Conservation (phyloP, 2,329 filamentous ascomycete genomes). For the Claviceps sp. region DNA sequence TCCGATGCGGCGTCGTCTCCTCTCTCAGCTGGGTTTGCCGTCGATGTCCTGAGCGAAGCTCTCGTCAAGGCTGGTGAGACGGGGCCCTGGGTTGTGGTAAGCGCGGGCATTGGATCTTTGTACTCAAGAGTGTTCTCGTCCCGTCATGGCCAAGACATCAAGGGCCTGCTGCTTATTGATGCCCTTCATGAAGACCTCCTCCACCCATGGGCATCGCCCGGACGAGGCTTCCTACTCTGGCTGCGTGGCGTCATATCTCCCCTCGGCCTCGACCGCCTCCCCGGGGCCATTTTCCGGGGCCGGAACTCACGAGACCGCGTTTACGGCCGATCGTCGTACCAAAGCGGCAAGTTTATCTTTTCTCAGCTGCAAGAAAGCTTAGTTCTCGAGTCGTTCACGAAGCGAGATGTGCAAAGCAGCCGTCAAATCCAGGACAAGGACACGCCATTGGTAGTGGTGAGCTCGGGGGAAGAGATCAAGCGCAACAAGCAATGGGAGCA, state of each 20-base stretch:
- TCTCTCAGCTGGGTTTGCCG: constrained; percentile 84
- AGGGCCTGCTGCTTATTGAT: constrained; percentile 75
- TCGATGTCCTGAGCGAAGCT: constrained; percentile 77
- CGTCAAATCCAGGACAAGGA: constrained; percentile 65
- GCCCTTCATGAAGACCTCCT: constrained; percentile 81
- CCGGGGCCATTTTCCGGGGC: constrained; percentile 69
- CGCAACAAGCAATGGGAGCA: constrained; percentile 60
- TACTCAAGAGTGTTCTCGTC: constrained; percentile 87
- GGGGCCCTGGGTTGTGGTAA: constrained; percentile 80
- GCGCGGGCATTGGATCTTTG: constrained; percentile 74
- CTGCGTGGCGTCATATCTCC: constrained; percentile 74
- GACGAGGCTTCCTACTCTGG: constrained; percentile 77
- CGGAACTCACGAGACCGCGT: constrained; percentile 72
- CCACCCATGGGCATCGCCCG: constrained; percentile 48
- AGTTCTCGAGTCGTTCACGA: constrained; percentile 71
- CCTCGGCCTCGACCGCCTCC: constrained; percentile 67
- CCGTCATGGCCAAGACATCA: constrained; percentile 61
- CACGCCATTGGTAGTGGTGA: constrained; percentile 68
- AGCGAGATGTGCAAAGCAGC: constrained; percentile 67
- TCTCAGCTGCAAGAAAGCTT: constrained; percentile 86
- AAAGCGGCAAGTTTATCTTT: constrained; percentile 74
- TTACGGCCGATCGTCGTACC: constrained; percentile 66
- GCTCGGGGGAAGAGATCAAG: constrained; percentile 60
- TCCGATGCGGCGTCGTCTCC: constrained; percentile 87
- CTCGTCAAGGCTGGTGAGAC: constrained; percentile 66